Base-by-base conservation (phyloP, 192 early-diverging fungal genomes). In the Entomortierella lignicola region DNA sequence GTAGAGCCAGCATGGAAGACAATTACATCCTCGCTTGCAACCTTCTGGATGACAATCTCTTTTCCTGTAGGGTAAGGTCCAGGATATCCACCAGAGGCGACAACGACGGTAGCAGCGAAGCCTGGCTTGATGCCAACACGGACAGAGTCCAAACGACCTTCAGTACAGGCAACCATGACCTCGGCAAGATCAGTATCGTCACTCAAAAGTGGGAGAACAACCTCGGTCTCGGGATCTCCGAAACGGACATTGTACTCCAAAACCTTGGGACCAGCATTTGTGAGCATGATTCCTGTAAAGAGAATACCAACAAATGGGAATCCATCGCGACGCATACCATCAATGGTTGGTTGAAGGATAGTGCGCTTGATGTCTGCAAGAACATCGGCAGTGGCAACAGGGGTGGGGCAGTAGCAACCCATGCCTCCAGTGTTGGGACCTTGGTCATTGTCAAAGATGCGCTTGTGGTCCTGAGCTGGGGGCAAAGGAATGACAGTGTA, bases 391-490 rank as follows among this genome's bases (percentile, higher is more conserved):
- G 96, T 94, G 53, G 91, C 95, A 52, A 98, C 90, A 18, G 98
- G 97, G 0, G 97, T 96, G 21, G 98, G 98, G 39, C 93, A 94
- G 77, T 99, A 99, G 59, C 94, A 94, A 11, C 98, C 98, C 98
- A 99, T 99, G 55, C 98, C 98, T 65, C 98, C 98, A 2, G 96
- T 98, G 87, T 98, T 99, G 59, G 93, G 94, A 0, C 98, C 96
- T 70, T 82, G 82, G 73, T 99, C 98, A 71, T 92, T 91, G 60
- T 99, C 96, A 68, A 91, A 89, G n/a, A 93, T 93, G 41, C 98
- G 94, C 86, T 99, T 99, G 86, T 99, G 98, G 79, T 99, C 98
- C 86, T 99, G 98, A 31, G 97, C 97, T 53, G 93, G 93, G 12
- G 98, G 98, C 73, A 96, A 86, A 47, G 92, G 84, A 29, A 94